Base-by-base conservation (phyloP, 78 protist genomes). In the Dictyostelium intermedium region DNA sequence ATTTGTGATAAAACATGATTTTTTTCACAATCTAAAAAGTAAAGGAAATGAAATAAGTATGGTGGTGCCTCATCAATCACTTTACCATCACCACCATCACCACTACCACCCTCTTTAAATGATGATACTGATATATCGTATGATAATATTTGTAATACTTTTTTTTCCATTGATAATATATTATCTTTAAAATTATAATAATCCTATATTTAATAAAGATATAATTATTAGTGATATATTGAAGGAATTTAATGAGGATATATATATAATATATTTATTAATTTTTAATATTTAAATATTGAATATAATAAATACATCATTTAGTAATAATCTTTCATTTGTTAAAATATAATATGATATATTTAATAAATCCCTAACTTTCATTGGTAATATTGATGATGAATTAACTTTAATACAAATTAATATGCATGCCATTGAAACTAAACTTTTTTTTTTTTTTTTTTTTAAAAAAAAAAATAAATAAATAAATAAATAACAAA, bases 321-420 rank as follows among this genome's bases (percentile, higher is more conserved):
- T 76, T 8, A 76, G 23, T 76, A 76, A 39, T 39, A 76, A 41
- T 39, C 39, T 76, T 39, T 76, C 82, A 76, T 76, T 76, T 39
- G 32, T 39, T 37, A 76, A 25, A 35, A 76, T 39, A 76, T 76
- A 41, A 76, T 76, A 76, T 2, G 61, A 34, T 14, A 76, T 32
- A 39, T 76, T 76, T 76, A 76, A 76, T 37, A 76, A 20, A 76
- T 76, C 82, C 18, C 82, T 23, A 76, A 76, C 82, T 41, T 76
- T 76, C 53, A 76, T 39, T 39, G 82, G 56, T 37, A 76, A 7
- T 41, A 76, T 76, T 18, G 82, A 41, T 39, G 82, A 35, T 39
- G 45, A 39, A 39, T 76, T 76, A 35, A 76, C 82, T 39, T 76
- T 76, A 37, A 76, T 39, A 39, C 61, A 76, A 34, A 76, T 41